Conservation (phyloP, 441 rosid species). For the Eutrema salsugineum region DNA sequence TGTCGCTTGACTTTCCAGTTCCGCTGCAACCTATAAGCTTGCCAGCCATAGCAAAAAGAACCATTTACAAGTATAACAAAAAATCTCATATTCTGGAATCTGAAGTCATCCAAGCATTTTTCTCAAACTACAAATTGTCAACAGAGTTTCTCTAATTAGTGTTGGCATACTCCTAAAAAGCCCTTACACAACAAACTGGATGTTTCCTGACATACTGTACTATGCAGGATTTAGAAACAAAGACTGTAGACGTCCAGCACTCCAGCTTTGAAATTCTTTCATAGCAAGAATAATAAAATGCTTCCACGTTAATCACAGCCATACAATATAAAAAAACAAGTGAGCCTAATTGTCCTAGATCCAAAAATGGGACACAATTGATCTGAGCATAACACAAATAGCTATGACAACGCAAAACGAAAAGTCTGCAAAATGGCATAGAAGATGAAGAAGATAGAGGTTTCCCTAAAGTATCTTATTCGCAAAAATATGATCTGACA, state of each 20-base stretch:
- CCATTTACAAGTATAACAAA: not conserved
- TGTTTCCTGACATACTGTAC: not conserved
- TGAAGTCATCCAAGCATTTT: constrained; percentile 8
- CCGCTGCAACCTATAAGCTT: constrained; percentile 85
- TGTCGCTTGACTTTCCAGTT: constrained; percentile 98
- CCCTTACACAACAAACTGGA: not conserved
- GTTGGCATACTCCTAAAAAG: not conserved
- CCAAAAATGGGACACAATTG: not conserved
- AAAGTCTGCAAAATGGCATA: not conserved
- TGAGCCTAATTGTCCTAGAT: not conserved
- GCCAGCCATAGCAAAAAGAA: not conserved
- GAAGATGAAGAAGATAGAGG: not conserved
- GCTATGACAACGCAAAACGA: not conserved
- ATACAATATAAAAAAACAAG: not conserved
- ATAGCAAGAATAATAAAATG: not conserved
- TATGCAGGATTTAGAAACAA: not conserved
- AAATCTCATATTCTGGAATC: not conserved
- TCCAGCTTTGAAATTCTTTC: not conserved
- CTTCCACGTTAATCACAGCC: not conserved
- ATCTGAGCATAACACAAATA: not conserved
- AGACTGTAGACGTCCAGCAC: not conserved
- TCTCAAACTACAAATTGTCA: not conserved
- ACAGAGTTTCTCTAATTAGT: not conserved
- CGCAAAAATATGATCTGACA: not conserved
- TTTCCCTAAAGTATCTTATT: not conserved